A percentile compares a stretch with the other conserved stretches of the same genome.
These are phyloP conservation scores for Myotisia sp. DNA, from an alignment of 2,329 filamentous ascomycete species.

Conservation along the genomic window DNA sequence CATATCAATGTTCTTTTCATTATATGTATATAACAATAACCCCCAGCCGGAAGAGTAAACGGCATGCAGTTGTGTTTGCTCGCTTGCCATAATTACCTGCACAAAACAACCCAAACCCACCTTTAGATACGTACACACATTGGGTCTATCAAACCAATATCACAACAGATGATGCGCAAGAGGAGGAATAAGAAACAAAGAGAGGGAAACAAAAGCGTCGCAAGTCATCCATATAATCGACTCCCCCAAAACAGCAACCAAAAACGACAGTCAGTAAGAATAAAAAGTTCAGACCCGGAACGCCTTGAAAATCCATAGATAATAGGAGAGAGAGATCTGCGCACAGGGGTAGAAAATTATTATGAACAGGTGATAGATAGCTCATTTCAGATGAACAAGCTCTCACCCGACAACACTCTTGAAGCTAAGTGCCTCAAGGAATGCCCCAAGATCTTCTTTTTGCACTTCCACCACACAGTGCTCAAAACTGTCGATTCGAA, in stretches of 20 bases:
- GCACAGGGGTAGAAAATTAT: too few relatives aligned
- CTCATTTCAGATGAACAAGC: too few relatives aligned
- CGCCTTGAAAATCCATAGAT: too few relatives aligned
- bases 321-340: too few relatives aligned
- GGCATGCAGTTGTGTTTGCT: too few relatives aligned
- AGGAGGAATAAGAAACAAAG: neutral
- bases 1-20: too few relatives aligned
- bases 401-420: slow-evolving; percentile 59
- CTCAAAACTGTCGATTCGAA: slow-evolving; percentile 92
- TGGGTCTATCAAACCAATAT: slow-evolving; percentile 3
- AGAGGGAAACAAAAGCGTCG: slow-evolving; percentile 1
- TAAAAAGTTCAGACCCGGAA: neutral
- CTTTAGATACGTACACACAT: slow-evolving; percentile 10
- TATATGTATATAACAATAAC: too few relatives aligned
- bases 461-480: slow-evolving; percentile 95
- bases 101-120: neutral
- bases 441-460: slow-evolving; percentile 83
- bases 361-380: too few relatives aligned
- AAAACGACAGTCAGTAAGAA: too few relatives aligned
- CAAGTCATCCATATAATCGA: too few relatives aligned
- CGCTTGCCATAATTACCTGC: slow-evolving; percentile 2
- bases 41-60: too few relatives aligned
- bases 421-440: slow-evolving; percentile 81
- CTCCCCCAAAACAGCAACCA: too few relatives aligned
- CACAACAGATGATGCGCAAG: neutral